Base-by-base conservation (phyloP, 768 basidiomycete genomes). In the Tylopilus felleus region DNA sequence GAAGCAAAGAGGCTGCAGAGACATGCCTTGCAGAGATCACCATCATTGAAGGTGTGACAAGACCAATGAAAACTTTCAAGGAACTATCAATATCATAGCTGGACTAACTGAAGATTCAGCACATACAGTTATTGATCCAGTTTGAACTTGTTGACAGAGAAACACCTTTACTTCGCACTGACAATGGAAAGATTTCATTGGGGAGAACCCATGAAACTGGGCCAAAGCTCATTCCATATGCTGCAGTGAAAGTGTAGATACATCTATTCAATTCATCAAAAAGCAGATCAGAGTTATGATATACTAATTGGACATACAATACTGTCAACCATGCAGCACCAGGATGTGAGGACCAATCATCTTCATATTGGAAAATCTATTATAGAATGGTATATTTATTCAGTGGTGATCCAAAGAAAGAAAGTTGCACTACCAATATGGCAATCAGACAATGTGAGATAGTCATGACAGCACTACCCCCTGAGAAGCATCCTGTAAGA, bases 201-300 rank as follows among this genome's bases (percentile, higher is more conserved):
- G 91, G 88, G 8, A 93, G 79, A 2, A 92, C 83, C 91, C 91
- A 93, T 4, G 84, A 85, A 56, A 93, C 79, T 0, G 91, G 89
- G 1, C 90, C 90, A 57, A 87, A 82, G 29, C 85, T 88, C 36
- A 85, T 70, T 1, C 90, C 90, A 64, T 90, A 92, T 2, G 87
- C 82, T 39, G 80, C 81, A 2, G 88, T 92, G 71, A 91, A 92
- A 0, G 77, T 63, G 67, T 91, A 93, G 25, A 89, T 80, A 38
- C 77, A 80, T 19, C 85, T 86, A 48, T 41, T 33, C 31, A 38
- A 41, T 49, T 13, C 47, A 36, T 9, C 19, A 46, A 27, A 17
- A 10, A n/a, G n/a, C 10, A 33, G 1, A 31, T 55, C 25, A 41
- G 35, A 21, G 22, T 28, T 44, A 35, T 27, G 5, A 35, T 23